Percentiles rank a stretch among this genome's conserved stretches.
Conservation (phyloP, 1,284 basidiomycete species). For the Cutaneotrichosporon cutaneum region DNA sequence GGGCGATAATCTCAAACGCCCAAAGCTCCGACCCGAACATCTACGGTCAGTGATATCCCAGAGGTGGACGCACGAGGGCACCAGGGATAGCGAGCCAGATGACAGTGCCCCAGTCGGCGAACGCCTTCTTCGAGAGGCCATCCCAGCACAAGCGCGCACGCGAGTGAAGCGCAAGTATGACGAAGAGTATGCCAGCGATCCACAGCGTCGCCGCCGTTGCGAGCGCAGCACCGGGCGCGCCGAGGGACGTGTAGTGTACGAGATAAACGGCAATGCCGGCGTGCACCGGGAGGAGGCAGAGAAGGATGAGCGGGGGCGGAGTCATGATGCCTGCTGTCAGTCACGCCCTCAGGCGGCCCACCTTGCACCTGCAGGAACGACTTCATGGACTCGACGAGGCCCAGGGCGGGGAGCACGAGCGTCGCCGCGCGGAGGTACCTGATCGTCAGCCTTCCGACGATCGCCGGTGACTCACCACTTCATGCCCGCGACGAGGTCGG, state of each 20-base stretch:
- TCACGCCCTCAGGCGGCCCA: background rate
- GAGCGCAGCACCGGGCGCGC: slow-evolving; percentile 30
- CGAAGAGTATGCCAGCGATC: slow-evolving; percentile 26
- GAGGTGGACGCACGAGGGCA: slow-evolving; percentile 24
- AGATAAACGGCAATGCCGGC: slow-evolving; percentile 25
- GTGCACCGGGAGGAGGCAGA: slow-evolving; percentile 34
- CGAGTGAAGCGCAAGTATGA: slow-evolving; percentile 23
- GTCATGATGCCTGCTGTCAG: slow-evolving; percentile 27
- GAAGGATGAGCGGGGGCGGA: slow-evolving; percentile 31
- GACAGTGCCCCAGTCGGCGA: slow-evolving; percentile 28
- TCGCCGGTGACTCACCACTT: slow-evolving; percentile 19
- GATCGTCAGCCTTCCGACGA: background rate
- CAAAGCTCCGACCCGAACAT: slow-evolving; percentile 37
- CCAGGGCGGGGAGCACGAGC: slow-evolving; percentile 25
- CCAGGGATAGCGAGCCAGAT: slow-evolving; percentile 32
- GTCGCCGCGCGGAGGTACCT: slow-evolving; percentile 22
- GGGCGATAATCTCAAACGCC: slow-evolving; percentile 36
- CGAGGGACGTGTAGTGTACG: slow-evolving; percentile 31
- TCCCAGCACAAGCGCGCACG: slow-evolving; percentile 37
- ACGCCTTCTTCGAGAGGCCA: slow-evolving; percentile 22
- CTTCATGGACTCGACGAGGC: slow-evolving; percentile 35
- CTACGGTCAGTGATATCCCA: slow-evolving; percentile 6
- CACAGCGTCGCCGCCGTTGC: slow-evolving; percentile 25
- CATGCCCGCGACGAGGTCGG: slow-evolving; percentile 28
- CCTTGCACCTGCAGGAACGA: slow-evolving; percentile 35